phyloP scores from a whole-genome alignment of 805 yeast species.

The Clavispora fructus region DNA sequence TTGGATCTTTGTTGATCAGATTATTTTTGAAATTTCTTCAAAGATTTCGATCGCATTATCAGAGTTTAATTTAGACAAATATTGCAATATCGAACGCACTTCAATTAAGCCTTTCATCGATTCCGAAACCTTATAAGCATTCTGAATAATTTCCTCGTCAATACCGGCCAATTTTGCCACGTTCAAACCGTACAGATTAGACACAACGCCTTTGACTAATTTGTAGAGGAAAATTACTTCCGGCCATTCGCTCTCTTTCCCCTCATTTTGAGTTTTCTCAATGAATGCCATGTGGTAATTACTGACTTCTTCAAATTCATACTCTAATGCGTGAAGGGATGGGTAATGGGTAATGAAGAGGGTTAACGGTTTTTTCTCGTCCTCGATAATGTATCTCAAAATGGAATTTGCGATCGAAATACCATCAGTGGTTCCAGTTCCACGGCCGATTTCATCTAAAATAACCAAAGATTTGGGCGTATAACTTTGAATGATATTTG shows the following conservation, averaged over 20 bases:
- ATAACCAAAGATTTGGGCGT: conserved; percentile 56
- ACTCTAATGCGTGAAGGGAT: conserved; percentile 49
- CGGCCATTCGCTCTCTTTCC: conserved; percentile 23
- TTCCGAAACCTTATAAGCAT: conserved; percentile 39
- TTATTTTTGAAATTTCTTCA: neutral
- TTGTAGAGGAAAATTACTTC: conserved; percentile 37
- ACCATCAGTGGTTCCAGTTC: conserved; percentile 72
- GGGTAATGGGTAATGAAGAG: conserved; percentile 86
- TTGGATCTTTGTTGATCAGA: conserved; percentile 8
- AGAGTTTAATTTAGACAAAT: neutral
- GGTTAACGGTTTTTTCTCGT: conserved; percentile 43
- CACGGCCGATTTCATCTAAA: conserved; percentile 78
- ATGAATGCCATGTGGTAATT: conserved; percentile 72
- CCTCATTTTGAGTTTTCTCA: conserved; percentile 29
- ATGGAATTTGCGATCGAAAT: conserved; percentile 75
- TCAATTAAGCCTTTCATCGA: conserved; percentile 24
- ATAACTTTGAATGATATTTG: conserved; percentile 47
- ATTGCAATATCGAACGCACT: neutral
- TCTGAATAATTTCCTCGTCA: conserved; percentile 39
- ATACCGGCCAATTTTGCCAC: conserved; percentile 76
- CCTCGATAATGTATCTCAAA: conserved; percentile 48
- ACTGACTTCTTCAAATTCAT: conserved; percentile 36
- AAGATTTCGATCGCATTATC: neutral
- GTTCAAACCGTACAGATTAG: conserved; percentile 75
- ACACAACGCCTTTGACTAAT: conserved; percentile 32